Conservation (phyloP, 73 alveolate species). For the Halteria grandinella region DNA sequence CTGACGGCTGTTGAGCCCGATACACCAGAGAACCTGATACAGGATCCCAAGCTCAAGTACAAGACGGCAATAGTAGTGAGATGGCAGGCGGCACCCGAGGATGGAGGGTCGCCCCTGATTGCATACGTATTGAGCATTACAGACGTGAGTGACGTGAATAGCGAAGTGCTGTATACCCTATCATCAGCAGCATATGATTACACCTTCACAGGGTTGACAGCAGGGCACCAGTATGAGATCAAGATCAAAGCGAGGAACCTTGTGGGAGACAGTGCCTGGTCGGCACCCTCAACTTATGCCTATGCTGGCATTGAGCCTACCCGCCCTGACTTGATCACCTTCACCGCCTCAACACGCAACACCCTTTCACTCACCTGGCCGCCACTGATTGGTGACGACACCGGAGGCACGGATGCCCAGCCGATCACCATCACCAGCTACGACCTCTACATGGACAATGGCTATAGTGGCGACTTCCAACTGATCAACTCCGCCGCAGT, state of each 20-base stretch:
- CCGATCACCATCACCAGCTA: constrained; percentile 57
- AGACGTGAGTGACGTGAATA: constrained; percentile 8
- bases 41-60: constrained; percentile 37
- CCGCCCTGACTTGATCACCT: constrained; percentile 63
- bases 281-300: background rate
- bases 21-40: constrained; percentile 55
- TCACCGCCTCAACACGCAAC: constrained; percentile 57
- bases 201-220: constrained; percentile 43
- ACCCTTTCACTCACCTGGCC: constrained; percentile 24
- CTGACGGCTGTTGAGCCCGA: constrained; percentile 75
- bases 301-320: constrained; percentile 69
- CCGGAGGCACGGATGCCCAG: constrained; percentile 64
- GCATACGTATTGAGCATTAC: constrained; percentile 54
- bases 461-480: constrained; percentile 19
- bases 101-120: constrained; percentile 77
- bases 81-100: constrained; percentile 70
- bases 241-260: constrained; percentile 55
- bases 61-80: constrained; percentile 51
- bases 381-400: constrained; percentile 53
- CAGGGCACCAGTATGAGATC: constrained; percentile 65
- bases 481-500: constrained; percentile 11
- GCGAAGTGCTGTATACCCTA: background rate
- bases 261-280: constrained; percentile 59
- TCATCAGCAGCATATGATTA: constrained; percentile 39
- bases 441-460: constrained; percentile 53